phyloP scores from a whole-genome alignment of 108 stramenopile species.

The Tribonema minus region DNA sequence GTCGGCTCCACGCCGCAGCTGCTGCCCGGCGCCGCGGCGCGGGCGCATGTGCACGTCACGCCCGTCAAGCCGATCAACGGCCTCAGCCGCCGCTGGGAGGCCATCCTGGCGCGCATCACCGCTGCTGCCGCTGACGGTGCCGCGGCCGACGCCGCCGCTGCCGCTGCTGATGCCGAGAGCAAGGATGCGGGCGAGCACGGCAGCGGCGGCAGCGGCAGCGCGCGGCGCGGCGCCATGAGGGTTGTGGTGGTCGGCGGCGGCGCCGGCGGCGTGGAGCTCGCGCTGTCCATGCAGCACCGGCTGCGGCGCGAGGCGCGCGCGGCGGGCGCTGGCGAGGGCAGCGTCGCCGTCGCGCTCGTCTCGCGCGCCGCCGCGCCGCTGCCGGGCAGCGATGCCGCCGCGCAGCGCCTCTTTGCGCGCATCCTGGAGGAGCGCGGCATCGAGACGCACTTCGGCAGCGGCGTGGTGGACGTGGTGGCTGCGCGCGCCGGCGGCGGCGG shows the following conservation, averaged over 20 bases:
- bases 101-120: slow-evolving; percentile 29
- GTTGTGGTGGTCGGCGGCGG: slow-evolving; percentile 89
- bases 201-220: too few species aligned
- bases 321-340: background rate
- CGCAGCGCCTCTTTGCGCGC: slow-evolving; percentile 46
- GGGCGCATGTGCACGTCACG: slow-evolving; percentile 36
- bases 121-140: too few species aligned
- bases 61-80: slow-evolving; percentile 73
- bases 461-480: slow-evolving; percentile 46
- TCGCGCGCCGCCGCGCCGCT: slow-evolving; percentile 24
- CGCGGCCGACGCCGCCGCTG: too few species aligned
- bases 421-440: slow-evolving; percentile 57
- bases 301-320: slow-evolving; percentile 20
- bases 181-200: too few species aligned
- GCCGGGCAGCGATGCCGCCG: background rate
- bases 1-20: slow-evolving; percentile 61
- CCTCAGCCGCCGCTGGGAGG: slow-evolving; percentile 54
- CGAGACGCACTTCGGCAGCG: slow-evolving; percentile 4
- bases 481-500: background rate
- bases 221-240: too few species aligned
- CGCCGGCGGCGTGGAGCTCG: slow-evolving; percentile 86
- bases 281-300: slow-evolving; percentile 69
- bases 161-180: too few species aligned
- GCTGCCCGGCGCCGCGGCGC: background rate
- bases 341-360: slow-evolving; percentile 34